phyloP scores from a whole-genome alignment of 768 basidiomycete species.

The Arthromyces matolae region DNA sequence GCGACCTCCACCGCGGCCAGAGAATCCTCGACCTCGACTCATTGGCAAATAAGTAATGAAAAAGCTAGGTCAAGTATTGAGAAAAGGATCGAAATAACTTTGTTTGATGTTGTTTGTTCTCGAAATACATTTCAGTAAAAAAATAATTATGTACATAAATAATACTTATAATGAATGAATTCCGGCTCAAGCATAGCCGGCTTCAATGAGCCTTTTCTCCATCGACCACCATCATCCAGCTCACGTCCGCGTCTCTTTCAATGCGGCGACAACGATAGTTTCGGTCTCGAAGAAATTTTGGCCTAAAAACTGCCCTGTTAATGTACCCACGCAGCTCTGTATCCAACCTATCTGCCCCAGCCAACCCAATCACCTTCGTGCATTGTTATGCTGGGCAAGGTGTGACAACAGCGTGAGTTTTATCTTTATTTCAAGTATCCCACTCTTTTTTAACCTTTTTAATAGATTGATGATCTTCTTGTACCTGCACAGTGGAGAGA shows the following conservation, averaged over 20 bases:
- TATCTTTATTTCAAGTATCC: conserved; percentile 6
- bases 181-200: neutral
- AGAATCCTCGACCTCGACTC: conserved; percentile 40
- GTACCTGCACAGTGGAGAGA: conserved; percentile 41
- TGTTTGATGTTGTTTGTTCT: conserved; percentile 15
- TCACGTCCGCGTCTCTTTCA: conserved; percentile 26
- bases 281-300: conserved; percentile 31
- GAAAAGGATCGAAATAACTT: conserved; percentile 6
- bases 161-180: no score
- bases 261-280: conserved; percentile 19
- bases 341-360: conserved; percentile 11
- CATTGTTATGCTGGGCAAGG: conserved; percentile 31
- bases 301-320: conserved; percentile 18
- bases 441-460: neutral
- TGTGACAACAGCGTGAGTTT: conserved; percentile 35
- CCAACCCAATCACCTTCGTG: neutral
- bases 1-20: conserved; percentile 53
- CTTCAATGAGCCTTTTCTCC: conserved; percentile 28
- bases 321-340: conserved; percentile 13
- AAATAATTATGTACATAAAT: no score
- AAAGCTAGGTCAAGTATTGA: neutral
- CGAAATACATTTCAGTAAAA: neutral
- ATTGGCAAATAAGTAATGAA: conserved; percentile 1
- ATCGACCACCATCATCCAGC: conserved; percentile 18
- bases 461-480: conserved; percentile 30